Base-by-base conservation (phyloP, 306 rosid species). In the Alnus glutinosa region DNA sequence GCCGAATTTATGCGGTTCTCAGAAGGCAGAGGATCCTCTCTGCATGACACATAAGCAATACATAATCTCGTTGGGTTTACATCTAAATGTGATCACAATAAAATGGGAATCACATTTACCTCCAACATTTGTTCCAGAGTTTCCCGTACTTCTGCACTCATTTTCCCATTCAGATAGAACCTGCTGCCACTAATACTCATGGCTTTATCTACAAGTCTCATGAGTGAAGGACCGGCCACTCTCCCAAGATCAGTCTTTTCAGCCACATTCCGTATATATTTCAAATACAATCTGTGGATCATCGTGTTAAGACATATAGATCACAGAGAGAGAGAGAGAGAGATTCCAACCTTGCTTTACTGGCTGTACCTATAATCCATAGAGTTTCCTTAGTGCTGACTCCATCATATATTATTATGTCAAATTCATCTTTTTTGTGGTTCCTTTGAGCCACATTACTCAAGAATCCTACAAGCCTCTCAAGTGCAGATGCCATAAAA, bases 211-310 rank as follows among this genome's bases (percentile, higher is more conserved):
- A n/a, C n/a, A n/a, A n/a, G n/a, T n/a, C n/a, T n/a, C n/a, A n/a
- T n/a, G n/a, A n/a, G n/a, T n/a, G n/a, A n/a, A n/a, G n/a, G n/a
- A n/a, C n/a, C n/a, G n/a, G n/a, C n/a, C n/a, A n/a, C n/a, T n/a
- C n/a, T n/a, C n/a, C n/a, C n/a, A n/a, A n/a, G 78, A 54, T 93
- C 99, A 74, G 98, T 95, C 84, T 93, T 95, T 82, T 93, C 98
- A 39, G 94, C 97, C 83, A 87, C 16, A 28, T 85, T 85, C 71
- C 93, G 92, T 61, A 95, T 71, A 83, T 91, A 87, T 89, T 90
- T 95, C 85, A 95, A 82, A 84, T 91, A 93, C 88, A 93, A 81
- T 83, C 98, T 91, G 52, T 9, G 89, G 71, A 72, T 70, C 81
- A 70, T 80, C 76, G n/a, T n/a, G n/a, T n/a, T n/a, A n/a, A n/a